Conservation (phyloP, 108 stramenopile species). For the Fragilariopsis cylindrus region DNA sequence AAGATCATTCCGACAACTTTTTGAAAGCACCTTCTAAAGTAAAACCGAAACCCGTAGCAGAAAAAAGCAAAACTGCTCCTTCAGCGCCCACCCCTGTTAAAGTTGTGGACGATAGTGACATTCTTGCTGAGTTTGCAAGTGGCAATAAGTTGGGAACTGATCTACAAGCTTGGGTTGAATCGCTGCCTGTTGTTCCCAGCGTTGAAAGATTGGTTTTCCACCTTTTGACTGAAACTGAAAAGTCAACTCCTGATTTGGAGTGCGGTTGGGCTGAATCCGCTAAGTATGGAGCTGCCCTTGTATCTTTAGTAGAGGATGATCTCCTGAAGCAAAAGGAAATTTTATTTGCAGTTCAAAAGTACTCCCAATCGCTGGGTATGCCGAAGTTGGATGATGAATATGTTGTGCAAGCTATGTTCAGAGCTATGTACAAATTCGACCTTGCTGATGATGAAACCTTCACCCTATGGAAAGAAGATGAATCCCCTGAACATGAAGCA, state of each 20-base stretch:
- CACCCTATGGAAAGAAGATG: slow-evolving; percentile 84
- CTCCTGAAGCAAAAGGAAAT: slow-evolving; percentile 71
- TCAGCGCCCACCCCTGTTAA: slow-evolving; percentile 27
- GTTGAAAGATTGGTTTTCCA: slow-evolving; percentile 68
- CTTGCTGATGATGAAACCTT: slow-evolving; percentile 78
- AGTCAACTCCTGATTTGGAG: slow-evolving; percentile 66
- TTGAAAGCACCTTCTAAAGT: slow-evolving; percentile 27
- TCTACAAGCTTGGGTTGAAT: slow-evolving; percentile 63
- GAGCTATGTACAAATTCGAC: slow-evolving; percentile 88
- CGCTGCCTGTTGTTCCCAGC: slow-evolving; percentile 49
- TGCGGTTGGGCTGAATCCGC: slow-evolving; percentile 75
- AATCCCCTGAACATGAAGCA: slow-evolving; percentile 55
- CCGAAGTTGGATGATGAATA: slow-evolving; percentile 83
- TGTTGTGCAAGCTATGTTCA: slow-evolving; percentile 82
- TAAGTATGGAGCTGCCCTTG: slow-evolving; percentile 68
- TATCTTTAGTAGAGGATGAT: slow-evolving; percentile 73
- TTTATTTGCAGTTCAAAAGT: slow-evolving; percentile 80
- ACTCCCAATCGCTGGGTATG: slow-evolving; percentile 79
- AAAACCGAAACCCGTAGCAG: slow-evolving; percentile 37
- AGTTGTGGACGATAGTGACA: slow-evolving; percentile 33
- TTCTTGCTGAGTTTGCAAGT: slow-evolving; percentile 63
- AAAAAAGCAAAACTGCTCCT: slow-evolving; percentile 34
- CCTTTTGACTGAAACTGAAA: slow-evolving; percentile 61
- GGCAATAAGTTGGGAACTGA: slow-evolving; percentile 74
- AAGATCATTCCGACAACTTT: slow-evolving; percentile 44